These are phyloP conservation scores for Penicillium subrubescens DNA, from an alignment of 495 filamentous ascomycete species.

Conservation along the genomic window DNA sequence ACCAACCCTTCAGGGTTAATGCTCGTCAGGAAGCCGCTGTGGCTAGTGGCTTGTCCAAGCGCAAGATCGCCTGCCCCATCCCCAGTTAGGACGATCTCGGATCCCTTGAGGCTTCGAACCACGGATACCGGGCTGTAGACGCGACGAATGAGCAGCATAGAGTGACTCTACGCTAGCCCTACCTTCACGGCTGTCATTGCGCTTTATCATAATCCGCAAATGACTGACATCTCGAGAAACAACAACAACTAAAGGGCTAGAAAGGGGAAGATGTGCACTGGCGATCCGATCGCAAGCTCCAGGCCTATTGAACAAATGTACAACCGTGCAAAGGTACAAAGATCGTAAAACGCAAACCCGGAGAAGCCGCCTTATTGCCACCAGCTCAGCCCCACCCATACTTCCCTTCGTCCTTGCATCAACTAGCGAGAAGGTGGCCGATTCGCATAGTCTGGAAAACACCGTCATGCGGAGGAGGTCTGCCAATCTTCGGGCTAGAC, in stretches of 20 bases:
- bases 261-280: constrained; percentile 4
- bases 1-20: constrained; percentile 1
- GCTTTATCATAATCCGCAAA: constrained; percentile 8
- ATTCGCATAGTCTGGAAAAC: constrained; percentile 11
- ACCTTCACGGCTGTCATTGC: constrained; percentile 17
- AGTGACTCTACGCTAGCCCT: constrained; percentile 13
- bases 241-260: neutral
- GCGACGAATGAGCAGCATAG: constrained; percentile 9
- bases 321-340: neutral
- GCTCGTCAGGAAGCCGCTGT: constrained; percentile 4
- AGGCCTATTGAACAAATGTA: neutral
- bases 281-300: constrained; percentile 21
- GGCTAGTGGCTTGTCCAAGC: constrained; percentile 11
- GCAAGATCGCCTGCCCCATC: constrained; percentile 9
- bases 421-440: neutral
- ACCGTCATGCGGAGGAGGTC: constrained; percentile 18
- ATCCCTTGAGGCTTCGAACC: constrained; percentile 12
- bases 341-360: constrained; percentile 12
- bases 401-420: constrained; percentile 33
- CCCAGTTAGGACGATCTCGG: constrained; percentile 19
- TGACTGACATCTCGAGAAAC: neutral
- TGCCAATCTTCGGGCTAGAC: constrained; percentile 9
- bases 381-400: constrained; percentile 20
- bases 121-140: constrained; percentile 1
- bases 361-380: constrained; percentile 27